These are phyloP conservation scores for Trapa bicornis DNA, from an alignment of 345 rosid genomes.

Conservation along the genomic window DNA sequence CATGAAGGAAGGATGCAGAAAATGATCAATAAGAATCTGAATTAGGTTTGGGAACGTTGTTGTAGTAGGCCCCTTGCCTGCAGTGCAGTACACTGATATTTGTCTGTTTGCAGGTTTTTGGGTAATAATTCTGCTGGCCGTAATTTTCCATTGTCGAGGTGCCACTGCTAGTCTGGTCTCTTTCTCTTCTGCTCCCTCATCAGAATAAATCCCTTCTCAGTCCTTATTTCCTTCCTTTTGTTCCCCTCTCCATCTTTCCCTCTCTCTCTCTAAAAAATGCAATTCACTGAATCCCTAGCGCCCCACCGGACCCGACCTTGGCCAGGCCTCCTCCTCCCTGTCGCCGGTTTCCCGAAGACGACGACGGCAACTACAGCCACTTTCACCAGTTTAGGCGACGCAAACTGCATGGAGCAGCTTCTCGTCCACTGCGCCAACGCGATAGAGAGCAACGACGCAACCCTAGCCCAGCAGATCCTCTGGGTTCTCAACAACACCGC, in stretches of 20 bases:
- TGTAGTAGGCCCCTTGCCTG: neutral
- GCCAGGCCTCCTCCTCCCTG: constrained; percentile 45
- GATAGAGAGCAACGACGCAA: constrained; percentile 65
- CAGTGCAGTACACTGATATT: neutral
- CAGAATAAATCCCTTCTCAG: neutral
- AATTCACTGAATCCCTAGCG: constrained; percentile 48
- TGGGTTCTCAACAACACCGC: constrained; percentile 89
- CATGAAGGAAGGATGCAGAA: constrained; percentile 14
- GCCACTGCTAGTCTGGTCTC: constrained; percentile 62
- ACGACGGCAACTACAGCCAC: neutral
- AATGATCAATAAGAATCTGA: neutral
- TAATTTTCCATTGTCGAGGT: constrained; percentile 49
- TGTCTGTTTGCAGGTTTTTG: neutral
- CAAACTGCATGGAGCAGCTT: constrained; percentile 81
- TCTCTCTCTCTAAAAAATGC: constrained; percentile 32
- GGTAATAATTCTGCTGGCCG: neutral
- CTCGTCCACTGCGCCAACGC: constrained; percentile 85
- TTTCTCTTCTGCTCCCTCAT: constrained; percentile 23
- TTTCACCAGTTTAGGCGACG: constrained; percentile 45
- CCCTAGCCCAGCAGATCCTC: constrained; percentile 77
- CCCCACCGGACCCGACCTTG: constrained; percentile 43
- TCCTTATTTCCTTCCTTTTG: constrained; percentile 19
- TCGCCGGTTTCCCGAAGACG: constrained; percentile 20
- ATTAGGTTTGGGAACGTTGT: neutral
- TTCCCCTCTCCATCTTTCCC: constrained; percentile 8